A percentile compares a stretch with the other conserved stretches of the same genome.
Evolutionary conservation across 2,329 filamentous ascomycete species (phyloP).

Genomic region (Phoma sp.): DNA sequence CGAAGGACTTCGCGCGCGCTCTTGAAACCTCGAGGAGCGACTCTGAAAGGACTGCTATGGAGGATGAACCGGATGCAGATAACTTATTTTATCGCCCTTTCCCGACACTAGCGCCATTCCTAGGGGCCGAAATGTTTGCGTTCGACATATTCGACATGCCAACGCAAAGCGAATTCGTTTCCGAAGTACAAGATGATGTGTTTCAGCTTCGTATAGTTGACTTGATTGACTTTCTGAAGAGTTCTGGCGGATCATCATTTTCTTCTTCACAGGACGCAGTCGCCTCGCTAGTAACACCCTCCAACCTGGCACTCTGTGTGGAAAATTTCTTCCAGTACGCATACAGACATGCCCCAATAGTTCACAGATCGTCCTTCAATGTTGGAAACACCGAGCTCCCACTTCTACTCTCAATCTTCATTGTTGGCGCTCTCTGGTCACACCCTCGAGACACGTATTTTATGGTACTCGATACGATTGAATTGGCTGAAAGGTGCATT

Average conservation of each 20-base stretch:
- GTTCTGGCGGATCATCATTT: too few relatives aligned
- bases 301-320: background rate
- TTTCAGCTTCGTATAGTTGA: background rate
- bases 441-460: conserved; percentile 11
- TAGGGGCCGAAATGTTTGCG: background rate
- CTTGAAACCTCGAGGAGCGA: background rate
- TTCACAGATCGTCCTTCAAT: background rate
- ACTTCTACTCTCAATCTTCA: background rate
- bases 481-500: background rate
- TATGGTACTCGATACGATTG: background rate
- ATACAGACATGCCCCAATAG: conserved; percentile 2
- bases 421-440: conserved; percentile 5
- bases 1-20: conserved; percentile 3
- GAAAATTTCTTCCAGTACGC: conserved; percentile 1
- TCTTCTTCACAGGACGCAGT: background rate
- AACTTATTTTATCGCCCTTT: background rate
- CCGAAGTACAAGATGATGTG: background rate
- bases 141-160: background rate
- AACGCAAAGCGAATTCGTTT: background rate
- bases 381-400: background rate
- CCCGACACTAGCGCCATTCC: background rate
- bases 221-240: background rate
- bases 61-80: background rate
- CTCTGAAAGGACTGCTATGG: too few relatives aligned
- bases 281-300: background rate